Percentiles rank a stretch among this genome's conserved stretches.
These are phyloP conservation scores for Globisporangium orthogonon DNA, from an alignment of 352 stramenopile species.

Conservation along the genomic window DNA sequence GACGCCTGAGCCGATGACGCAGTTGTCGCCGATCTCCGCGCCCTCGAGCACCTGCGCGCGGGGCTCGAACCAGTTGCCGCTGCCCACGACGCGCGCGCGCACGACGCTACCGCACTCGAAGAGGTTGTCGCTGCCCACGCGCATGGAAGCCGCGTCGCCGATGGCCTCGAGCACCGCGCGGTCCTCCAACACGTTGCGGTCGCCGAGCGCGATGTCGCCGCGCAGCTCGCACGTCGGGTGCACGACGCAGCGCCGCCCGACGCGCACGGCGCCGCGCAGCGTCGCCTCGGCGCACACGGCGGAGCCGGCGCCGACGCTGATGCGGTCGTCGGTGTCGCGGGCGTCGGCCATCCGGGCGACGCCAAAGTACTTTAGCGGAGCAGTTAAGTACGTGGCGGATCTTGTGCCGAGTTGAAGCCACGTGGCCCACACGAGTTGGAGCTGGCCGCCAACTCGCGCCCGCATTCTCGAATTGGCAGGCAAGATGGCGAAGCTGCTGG, in stretches of 20 bases:
- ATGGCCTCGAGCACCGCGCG: slow-evolving; percentile 26
- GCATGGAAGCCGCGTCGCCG: slow-evolving; percentile 22
- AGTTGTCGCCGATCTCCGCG: slow-evolving; percentile 74
- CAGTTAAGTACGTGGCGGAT: neutral
- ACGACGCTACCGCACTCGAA: slow-evolving; percentile 78
- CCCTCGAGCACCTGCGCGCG: slow-evolving; percentile 38
- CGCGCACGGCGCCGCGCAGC: slow-evolving; percentile 29
- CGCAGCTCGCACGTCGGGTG: slow-evolving; percentile 38
- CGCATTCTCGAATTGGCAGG: neutral
- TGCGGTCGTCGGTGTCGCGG: neutral
- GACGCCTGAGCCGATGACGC: slow-evolving; percentile 76
- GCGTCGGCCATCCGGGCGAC: too few relatives aligned
- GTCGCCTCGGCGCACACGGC: slow-evolving; percentile 47
- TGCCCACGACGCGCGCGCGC: slow-evolving; percentile 41
- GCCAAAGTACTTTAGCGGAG: too few relatives aligned
- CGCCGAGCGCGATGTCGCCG: slow-evolving; percentile 39
- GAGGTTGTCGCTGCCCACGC: slow-evolving; percentile 59
- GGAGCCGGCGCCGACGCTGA: slow-evolving; percentile 22
- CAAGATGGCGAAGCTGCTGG: slow-evolving; percentile 12
- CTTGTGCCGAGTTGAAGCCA: too few relatives aligned
- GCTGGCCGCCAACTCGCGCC: neutral
- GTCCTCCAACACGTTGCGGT: slow-evolving; percentile 74
- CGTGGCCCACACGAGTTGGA: too few relatives aligned
- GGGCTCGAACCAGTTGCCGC: slow-evolving; percentile 77
- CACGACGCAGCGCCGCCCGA: slow-evolving; percentile 38